Evolutionary conservation across 2,329 filamentous ascomycete genomes (phyloP).

Genomic region (Cadophora sp.): DNA sequence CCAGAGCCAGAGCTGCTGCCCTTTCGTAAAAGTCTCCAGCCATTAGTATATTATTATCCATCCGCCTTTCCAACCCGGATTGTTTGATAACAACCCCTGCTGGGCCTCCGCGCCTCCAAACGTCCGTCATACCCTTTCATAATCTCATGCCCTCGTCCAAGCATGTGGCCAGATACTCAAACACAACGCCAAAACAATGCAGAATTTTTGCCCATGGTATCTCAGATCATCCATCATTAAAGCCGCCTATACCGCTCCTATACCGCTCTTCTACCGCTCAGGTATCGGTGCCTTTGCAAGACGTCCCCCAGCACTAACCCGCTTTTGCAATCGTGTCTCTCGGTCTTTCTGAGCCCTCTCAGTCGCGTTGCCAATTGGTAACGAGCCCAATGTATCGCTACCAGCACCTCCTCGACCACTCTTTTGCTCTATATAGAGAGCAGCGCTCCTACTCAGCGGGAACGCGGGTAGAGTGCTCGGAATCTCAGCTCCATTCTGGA

Average conservation of each 20-base stretch:
- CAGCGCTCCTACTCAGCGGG: constrained; percentile 80
- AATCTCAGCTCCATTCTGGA: constrained; percentile 94
- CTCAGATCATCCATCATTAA: constrained; percentile 42
- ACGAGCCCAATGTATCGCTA: constrained; percentile 65
- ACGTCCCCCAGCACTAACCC: constrained; percentile 78
- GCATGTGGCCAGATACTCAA: constrained; percentile 33
- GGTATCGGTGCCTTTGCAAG: constrained; percentile 56
- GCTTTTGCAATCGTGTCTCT: constrained; percentile 76
- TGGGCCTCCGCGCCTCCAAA: neutral
- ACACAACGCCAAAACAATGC: constrained; percentile 43
- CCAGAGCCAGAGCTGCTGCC: constrained; percentile 4
- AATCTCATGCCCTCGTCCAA: constrained; percentile 21
- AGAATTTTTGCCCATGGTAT: constrained; percentile 43
- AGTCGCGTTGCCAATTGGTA: constrained; percentile 59
- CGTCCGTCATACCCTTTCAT: constrained; percentile 17
- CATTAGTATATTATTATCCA: constrained; percentile 35
- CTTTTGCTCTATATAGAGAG: constrained; percentile 85
- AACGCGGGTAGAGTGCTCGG: constrained; percentile 79
- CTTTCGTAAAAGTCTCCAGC: constrained; percentile 17
- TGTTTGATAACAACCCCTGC: neutral
- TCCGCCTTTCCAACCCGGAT: constrained; percentile 26
- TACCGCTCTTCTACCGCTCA: constrained; percentile 36
- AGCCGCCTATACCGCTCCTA: constrained; percentile 18
- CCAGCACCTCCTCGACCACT: constrained; percentile 53
- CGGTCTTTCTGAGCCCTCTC: constrained; percentile 66